A percentile compares a stretch with the other conserved stretches of the same genome.
Conservation (phyloP, 495 filamentous ascomycete species). For the Pseudoneurospora amorphoporcata region DNA sequence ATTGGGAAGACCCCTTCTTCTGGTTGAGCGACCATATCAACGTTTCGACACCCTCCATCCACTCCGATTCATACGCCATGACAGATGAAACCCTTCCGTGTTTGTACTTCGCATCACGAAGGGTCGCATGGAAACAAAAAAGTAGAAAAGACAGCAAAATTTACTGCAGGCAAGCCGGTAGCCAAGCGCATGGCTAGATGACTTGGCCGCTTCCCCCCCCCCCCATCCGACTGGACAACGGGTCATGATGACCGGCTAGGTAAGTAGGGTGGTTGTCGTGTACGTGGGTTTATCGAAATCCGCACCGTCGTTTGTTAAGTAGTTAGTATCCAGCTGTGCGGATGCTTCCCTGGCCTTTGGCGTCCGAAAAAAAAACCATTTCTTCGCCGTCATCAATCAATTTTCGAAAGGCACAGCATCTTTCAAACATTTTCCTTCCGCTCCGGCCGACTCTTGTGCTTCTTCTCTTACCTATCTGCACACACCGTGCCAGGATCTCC, state of each 20-base stretch:
- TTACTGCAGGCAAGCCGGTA: neutral
- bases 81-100: neutral
- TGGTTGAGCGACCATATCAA: neutral
- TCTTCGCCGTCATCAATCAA: neutral
- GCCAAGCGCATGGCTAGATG: neutral
- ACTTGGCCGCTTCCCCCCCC: neutral
- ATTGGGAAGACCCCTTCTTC: neutral
- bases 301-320: neutral
- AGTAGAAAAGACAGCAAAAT: neutral
- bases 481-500: neutral
- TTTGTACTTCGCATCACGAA: neutral
- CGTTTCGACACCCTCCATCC: neutral
- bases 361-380: neutral
- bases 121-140: neutral
- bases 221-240: neutral
- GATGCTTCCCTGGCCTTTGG: neutral
- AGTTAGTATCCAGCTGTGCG: neutral
- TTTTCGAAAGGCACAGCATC: neutral
- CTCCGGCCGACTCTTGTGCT: neutral
- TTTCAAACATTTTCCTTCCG: neutral
- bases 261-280: neutral
- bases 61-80: neutral
- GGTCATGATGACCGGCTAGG: neutral
- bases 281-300: neutral
- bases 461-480: neutral